Percentiles rank a stretch among this genome's conserved stretches.
These are phyloP conservation scores for Aspergillus aculeatus DNA, from an alignment of 2,329 filamentous ascomycete species.

Conservation along the genomic window DNA sequence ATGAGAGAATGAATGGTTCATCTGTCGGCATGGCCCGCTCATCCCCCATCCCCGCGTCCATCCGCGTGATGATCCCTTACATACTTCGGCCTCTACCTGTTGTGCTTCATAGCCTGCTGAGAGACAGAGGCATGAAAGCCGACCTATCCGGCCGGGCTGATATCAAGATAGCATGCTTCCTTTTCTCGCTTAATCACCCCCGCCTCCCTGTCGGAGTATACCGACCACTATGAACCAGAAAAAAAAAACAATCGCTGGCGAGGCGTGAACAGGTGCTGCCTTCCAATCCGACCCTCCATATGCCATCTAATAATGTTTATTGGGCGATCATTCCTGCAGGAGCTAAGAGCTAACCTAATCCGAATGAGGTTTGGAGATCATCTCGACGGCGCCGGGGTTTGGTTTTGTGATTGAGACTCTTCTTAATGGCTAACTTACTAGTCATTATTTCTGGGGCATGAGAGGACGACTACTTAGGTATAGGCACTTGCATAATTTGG, in stretches of 20 bases:
- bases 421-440: neutral
- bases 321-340: neutral
- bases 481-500: neutral
- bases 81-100: neutral
- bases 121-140: neutral
- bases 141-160: neutral
- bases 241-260: neutral
- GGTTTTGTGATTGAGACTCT: neutral
- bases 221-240: neutral
- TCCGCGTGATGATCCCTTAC: slow-evolving; percentile 7
- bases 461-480: neutral
- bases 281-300: neutral
- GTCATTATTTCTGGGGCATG: neutral
- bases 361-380: neutral
- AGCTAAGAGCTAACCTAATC: neutral
- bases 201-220: neutral
- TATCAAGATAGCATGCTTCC: neutral
- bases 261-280: neutral
- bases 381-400: neutral
- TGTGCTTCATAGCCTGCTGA: neutral
- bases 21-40: neutral
- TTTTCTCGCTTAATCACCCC: neutral
- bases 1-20: slow-evolving; percentile 4
- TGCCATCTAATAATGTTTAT: neutral
- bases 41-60: neutral